Percentiles rank a stretch among this genome's conserved stretches.
phyloP scores from a whole-genome alignment of 225 moss, liverwort and hornwort species.

The Lunularia cruciata region DNA sequence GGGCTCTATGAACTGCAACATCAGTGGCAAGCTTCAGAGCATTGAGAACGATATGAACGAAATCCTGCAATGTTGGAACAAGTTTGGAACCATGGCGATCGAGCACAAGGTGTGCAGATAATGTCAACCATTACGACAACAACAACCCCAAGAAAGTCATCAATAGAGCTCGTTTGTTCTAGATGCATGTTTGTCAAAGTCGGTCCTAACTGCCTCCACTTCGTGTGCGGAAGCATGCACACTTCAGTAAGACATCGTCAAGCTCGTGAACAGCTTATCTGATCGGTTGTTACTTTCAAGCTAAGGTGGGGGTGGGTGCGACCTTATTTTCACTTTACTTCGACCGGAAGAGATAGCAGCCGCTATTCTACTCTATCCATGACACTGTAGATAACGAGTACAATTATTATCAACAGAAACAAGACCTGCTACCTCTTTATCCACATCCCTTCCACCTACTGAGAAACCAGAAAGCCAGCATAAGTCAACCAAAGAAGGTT shows the following conservation, averaged over 20 bases:
- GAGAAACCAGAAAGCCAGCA: background rate
- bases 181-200: background rate
- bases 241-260: background rate
- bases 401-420: background rate
- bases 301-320: background rate
- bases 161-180: background rate
- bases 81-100: background rate
- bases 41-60: background rate
- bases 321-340: slow-evolving; percentile 1
- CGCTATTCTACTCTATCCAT: background rate
- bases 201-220: slow-evolving; percentile 2
- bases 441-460: slow-evolving; percentile 3
- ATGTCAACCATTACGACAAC: background rate
- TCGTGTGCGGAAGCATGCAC: background rate
- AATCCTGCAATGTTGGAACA: background rate
- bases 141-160: background rate
- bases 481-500: too few relatives aligned
- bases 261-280: background rate
- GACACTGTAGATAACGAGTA: background rate
- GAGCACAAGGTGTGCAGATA: background rate
- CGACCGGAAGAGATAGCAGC: background rate
- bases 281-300: background rate
- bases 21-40: too few relatives aligned
- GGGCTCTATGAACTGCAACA: too few relatives aligned
- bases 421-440: background rate